A percentile compares a stretch with the other conserved stretches of the same genome.
phyloP scores from a whole-genome alignment of 2,329 filamentous ascomycete genomes.

The Aspergillus amoenus region DNA sequence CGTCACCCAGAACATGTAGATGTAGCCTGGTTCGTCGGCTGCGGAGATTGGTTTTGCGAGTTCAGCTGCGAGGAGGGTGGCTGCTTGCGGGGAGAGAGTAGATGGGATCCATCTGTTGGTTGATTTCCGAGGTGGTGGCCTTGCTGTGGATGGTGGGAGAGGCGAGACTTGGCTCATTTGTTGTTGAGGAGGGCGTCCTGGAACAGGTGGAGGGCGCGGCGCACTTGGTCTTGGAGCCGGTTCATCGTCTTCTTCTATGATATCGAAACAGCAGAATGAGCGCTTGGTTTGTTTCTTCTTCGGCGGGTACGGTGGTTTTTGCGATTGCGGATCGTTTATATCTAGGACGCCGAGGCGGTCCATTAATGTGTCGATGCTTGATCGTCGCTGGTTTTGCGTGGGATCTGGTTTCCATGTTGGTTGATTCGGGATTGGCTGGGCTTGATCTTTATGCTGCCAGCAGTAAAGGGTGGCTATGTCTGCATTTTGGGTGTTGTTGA shows the following conservation, averaged over 20 bases:
- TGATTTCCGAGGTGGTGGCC: background rate
- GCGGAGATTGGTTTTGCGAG: constrained; percentile 72
- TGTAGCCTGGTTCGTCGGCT: constrained; percentile 81
- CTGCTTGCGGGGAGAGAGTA: constrained; percentile 63
- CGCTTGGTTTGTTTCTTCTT: constrained; percentile 25
- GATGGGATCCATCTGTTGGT: constrained; percentile 63
- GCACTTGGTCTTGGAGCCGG: constrained; percentile 16
- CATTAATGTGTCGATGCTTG: constrained; percentile 83
- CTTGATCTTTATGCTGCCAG: constrained; percentile 95
- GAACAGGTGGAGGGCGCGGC: background rate
- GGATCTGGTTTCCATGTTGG: constrained; percentile 31
- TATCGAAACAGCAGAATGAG: constrained; percentile 37
- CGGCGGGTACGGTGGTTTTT: constrained; percentile 10
- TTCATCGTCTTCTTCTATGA: constrained; percentile 23
- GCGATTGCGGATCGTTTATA: constrained; percentile 44
- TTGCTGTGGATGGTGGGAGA: constrained; percentile 2
- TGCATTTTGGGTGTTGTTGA: constrained; percentile 19
- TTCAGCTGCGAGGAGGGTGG: constrained; percentile 72
- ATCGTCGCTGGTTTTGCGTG: constrained; percentile 62
- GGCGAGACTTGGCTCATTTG: constrained; percentile 15
- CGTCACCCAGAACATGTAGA: constrained; percentile 98
- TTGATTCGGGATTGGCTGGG: constrained; percentile 32
- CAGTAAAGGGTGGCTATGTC: constrained; percentile 64
- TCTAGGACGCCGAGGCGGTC: constrained; percentile 76
- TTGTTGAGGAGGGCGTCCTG: constrained; percentile 1